phyloP scores from a whole-genome alignment of 1,139 yeast genomes.

The Debaryomyces singareniensis region DNA sequence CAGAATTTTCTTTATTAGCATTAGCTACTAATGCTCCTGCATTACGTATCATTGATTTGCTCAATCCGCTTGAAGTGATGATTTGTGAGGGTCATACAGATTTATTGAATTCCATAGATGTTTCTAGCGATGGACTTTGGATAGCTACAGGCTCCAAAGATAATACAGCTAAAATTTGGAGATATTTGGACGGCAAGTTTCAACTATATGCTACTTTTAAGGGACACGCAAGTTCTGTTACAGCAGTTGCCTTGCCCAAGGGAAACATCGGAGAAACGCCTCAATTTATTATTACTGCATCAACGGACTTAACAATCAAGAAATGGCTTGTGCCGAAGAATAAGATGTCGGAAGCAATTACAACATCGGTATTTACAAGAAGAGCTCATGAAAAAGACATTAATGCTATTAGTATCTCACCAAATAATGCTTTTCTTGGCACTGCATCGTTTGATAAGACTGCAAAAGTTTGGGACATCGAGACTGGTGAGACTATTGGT shows the following conservation, averaged over 20 bases:
- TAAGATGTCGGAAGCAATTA: conserved; percentile 21
- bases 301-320: conserved; percentile 84
- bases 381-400: conserved; percentile 97
- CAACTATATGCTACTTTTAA: conserved; percentile 54
- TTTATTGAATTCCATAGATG: conserved; percentile 73
- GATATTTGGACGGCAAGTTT: conserved; percentile 45
- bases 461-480: conserved; percentile 82
- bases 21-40: conserved; percentile 96
- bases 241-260: conserved; percentile 74
- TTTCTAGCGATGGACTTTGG: conserved; percentile 78
- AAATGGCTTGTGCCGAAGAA: conserved; percentile 71
- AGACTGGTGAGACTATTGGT: conserved; percentile 79
- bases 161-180: conserved; percentile 79
- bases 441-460: conserved; percentile 95
- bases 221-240: conserved; percentile 86
- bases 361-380: conserved; percentile 74
- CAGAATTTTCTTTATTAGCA: conserved; percentile 52
- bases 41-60: conserved; percentile 60
- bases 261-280: conserved; percentile 52
- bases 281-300: conserved; percentile 72
- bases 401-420: conserved; percentile 79
- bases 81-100: conserved; percentile 81
- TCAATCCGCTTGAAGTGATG: conserved; percentile 53
- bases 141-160: conserved; percentile 93
- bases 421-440: conserved; percentile 82